These are phyloP conservation scores for Aciculosporium take DNA, from an alignment of 2,329 filamentous ascomycete genomes.

Conservation along the genomic window DNA sequence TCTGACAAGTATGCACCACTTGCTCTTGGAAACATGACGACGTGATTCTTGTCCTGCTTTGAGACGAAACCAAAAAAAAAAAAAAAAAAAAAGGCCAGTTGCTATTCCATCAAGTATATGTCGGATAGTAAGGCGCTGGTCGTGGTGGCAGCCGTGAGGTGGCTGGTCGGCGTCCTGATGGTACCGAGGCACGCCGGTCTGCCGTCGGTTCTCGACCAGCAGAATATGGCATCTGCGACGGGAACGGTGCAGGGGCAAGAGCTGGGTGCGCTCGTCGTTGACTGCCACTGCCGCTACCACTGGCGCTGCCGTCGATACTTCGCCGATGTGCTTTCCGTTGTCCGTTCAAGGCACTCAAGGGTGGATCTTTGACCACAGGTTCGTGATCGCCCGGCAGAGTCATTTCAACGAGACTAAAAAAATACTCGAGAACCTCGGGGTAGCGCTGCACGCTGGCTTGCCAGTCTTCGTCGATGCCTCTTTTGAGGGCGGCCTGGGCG, in stretches of 20 bases:
- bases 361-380: slow-evolving; percentile 43
- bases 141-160: slow-evolving; percentile 2
- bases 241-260: background rate
- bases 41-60: background rate
- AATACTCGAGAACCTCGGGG: slow-evolving; percentile 71
- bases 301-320: background rate
- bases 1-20: background rate
- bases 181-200: slow-evolving; percentile 2
- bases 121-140: slow-evolving; percentile 4
- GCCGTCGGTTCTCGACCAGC: slow-evolving; percentile 1
- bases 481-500: slow-evolving; percentile 52
- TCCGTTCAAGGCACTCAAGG: slow-evolving; percentile 38
- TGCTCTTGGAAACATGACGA: background rate
- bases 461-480: slow-evolving; percentile 69
- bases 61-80: background rate
- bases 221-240: background rate
- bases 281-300: background rate
- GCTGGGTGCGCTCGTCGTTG: slow-evolving; percentile 2
- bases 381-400: slow-evolving; percentile 50
- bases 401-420: slow-evolving; percentile 56
- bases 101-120: background rate
- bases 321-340: slow-evolving; percentile 33
- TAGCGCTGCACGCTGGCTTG: slow-evolving; percentile 60
- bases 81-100: background rate
- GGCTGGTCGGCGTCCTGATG: slow-evolving; percentile 2